Percentiles rank a stretch among this genome's conserved stretches.
Evolutionary conservation across 2,329 filamentous ascomycete species (phyloP).

Genomic region (Stagonosporopsis vannaccii): DNA sequence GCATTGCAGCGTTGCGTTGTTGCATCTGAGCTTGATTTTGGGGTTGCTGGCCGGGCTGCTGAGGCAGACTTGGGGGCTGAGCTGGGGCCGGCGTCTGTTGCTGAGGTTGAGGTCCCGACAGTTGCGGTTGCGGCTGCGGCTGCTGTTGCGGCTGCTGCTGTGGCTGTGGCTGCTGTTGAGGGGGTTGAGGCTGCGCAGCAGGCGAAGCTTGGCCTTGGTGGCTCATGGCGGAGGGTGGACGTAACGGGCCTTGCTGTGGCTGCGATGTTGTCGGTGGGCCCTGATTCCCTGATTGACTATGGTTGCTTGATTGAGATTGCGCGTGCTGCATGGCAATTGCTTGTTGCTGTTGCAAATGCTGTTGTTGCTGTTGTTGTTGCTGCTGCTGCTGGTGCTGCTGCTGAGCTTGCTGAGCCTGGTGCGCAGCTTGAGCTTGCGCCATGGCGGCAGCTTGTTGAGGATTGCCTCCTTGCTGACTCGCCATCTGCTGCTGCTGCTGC

Average conservation of each 20-base stretch:
- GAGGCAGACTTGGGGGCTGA: conserved; percentile 43
- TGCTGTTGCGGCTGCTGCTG: conserved; percentile 52
- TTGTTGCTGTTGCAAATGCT: conserved; percentile 53
- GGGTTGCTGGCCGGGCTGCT: conserved; percentile 45
- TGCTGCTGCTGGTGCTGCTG: conserved; percentile 51
- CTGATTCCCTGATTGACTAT: conserved; percentile 53
- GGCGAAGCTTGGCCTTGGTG: conserved; percentile 52
- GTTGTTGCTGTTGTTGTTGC: conserved; percentile 53
- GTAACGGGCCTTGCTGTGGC: conserved; percentile 48
- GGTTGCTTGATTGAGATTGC: conserved; percentile 58
- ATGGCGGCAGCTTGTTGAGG: conserved; percentile 53
- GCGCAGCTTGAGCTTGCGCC: conserved; percentile 56
- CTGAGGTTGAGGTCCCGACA: conserved; percentile 53
- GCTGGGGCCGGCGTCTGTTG: conserved; percentile 52
- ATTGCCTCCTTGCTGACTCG: conserved; percentile 45
- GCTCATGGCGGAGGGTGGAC: conserved; percentile 49
- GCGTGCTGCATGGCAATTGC: conserved; percentile 57
- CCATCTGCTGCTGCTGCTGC: conserved; percentile 56
- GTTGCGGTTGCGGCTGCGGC: conserved; percentile 49
- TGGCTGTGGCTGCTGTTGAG: conserved; percentile 49
- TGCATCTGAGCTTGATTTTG: conserved; percentile 45
- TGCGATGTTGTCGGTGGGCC: conserved; percentile 46
- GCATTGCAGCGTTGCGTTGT: conserved; percentile 25
- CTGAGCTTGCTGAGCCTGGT: conserved; percentile 53
- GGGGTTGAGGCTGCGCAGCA: conserved; percentile 45